Percentiles rank a stretch among this genome's conserved stretches.
These are phyloP conservation scores for Trichocladium antarcticum DNA, from an alignment of 495 filamentous ascomycete genomes.

Conservation along the genomic window DNA sequence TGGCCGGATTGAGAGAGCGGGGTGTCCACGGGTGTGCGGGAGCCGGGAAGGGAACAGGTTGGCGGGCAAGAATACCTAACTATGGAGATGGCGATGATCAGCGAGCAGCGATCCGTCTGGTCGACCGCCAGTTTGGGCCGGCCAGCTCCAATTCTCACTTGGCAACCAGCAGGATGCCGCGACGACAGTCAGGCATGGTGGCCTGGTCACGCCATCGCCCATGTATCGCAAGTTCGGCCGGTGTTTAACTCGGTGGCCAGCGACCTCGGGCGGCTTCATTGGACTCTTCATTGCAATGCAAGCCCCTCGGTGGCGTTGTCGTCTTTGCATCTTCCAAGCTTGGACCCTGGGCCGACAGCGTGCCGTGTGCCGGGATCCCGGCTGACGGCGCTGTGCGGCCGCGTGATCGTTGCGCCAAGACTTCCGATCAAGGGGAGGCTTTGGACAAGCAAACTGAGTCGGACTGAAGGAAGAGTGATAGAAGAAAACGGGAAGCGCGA, in stretches of 20 bases:
- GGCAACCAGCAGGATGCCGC: no score
- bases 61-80: not conserved
- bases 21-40: not conserved
- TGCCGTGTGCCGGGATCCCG: not conserved
- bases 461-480: no score
- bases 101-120: not conserved
- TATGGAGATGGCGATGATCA: not conserved
- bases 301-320: constrained; percentile 1
- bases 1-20: not conserved
- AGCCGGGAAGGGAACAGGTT: not conserved
- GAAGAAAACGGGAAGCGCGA: no score
- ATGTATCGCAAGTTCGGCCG: no score
- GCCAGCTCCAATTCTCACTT: no score
- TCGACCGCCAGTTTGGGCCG: not conserved
- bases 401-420: no score
- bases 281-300: not conserved
- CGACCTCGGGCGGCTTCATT: not conserved
- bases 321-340: not conserved
- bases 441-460: no score
- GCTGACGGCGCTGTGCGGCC: no score
- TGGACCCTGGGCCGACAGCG: not conserved
- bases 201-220: no score
- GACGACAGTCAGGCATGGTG: no score
- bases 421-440: no score
- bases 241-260: not conserved